Evolutionary conservation across 2,329 filamentous ascomycete species (phyloP).

Genomic region (Dactylonectria macrodidyma): DNA sequence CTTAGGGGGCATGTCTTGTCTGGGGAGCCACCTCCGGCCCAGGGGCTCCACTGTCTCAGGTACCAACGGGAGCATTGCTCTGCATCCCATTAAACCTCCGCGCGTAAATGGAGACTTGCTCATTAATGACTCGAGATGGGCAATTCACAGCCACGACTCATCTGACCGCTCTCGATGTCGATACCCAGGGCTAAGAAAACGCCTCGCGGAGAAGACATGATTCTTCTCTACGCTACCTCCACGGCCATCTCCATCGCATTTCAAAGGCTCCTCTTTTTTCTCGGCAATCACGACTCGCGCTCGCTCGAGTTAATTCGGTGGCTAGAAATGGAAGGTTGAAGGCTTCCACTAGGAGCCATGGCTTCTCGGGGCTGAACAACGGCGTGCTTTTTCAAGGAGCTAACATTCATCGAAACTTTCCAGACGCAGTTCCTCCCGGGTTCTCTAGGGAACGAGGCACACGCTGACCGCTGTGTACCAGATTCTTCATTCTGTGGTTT

Average conservation of each 20-base stretch:
- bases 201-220: slow-evolving; percentile 31
- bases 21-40: slow-evolving; percentile 16
- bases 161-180: slow-evolving; percentile 22
- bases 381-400: slow-evolving; percentile 15
- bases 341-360: slow-evolving; percentile 11
- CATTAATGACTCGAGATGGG: slow-evolving; percentile 16
- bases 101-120: slow-evolving; percentile 7
- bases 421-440: neutral
- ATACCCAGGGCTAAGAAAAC: slow-evolving; percentile 30
- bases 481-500: neutral
- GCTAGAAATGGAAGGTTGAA: slow-evolving; percentile 6
- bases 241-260: neutral
- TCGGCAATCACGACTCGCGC: slow-evolving; percentile 13
- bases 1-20: slow-evolving; percentile 2
- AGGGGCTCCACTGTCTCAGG: slow-evolving; percentile 46
- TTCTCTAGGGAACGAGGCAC: slow-evolving; percentile 12
- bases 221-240: neutral
- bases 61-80: slow-evolving; percentile 24
- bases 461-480: neutral
- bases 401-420: slow-evolving; percentile 4
- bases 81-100: slow-evolving; percentile 31
- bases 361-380: slow-evolving; percentile 23
- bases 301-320: neutral
- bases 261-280: neutral
- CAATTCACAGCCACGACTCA: slow-evolving; percentile 6